These are phyloP conservation scores for Gomphus bonarii DNA, from an alignment of 1,284 basidiomycete genomes.

Conservation along the genomic window DNA sequence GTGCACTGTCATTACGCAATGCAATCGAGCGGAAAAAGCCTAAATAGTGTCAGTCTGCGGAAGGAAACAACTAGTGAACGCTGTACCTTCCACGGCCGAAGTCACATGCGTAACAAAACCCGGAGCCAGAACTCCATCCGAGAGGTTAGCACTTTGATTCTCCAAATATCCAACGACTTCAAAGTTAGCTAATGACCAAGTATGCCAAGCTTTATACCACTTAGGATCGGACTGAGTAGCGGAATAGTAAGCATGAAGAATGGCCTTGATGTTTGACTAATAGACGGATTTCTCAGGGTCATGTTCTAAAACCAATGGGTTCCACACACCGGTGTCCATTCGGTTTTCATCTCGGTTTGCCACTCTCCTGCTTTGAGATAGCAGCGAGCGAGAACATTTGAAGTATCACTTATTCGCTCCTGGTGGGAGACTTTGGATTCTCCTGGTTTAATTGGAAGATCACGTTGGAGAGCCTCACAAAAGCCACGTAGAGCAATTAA, in stretches of 20 bases:
- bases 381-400: slow-evolving; percentile 87
- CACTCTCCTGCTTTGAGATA: slow-evolving; percentile 97
- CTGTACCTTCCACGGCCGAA: slow-evolving; percentile 81
- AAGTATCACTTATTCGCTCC: slow-evolving; percentile 62
- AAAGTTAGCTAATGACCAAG: slow-evolving; percentile 96
- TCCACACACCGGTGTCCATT: slow-evolving; percentile 64
- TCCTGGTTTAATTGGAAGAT: slow-evolving; percentile 53
- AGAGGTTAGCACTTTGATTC: slow-evolving; percentile 48
- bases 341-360: slow-evolving; percentile 74
- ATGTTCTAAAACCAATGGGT: background rate
- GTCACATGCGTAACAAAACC: slow-evolving; percentile 83
- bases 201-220: slow-evolving; percentile 99
- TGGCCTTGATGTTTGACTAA: slow-evolving; percentile 71
- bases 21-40: slow-evolving; percentile 96
- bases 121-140: slow-evolving; percentile 57
- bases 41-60: slow-evolving; percentile 18
- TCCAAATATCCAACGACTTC: slow-evolving; percentile 87
- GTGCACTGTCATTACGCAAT: slow-evolving; percentile 79
- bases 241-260: slow-evolving; percentile 76
- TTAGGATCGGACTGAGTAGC: slow-evolving; percentile 88
- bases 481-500: slow-evolving; percentile 84
- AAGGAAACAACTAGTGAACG: background rate
- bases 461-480: slow-evolving; percentile 63
- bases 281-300: slow-evolving; percentile 3
- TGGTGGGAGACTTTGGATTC: slow-evolving; percentile 40